phyloP scores from a whole-genome alignment of 768 basidiomycete species.

The Leccinellum rugosiceps region DNA sequence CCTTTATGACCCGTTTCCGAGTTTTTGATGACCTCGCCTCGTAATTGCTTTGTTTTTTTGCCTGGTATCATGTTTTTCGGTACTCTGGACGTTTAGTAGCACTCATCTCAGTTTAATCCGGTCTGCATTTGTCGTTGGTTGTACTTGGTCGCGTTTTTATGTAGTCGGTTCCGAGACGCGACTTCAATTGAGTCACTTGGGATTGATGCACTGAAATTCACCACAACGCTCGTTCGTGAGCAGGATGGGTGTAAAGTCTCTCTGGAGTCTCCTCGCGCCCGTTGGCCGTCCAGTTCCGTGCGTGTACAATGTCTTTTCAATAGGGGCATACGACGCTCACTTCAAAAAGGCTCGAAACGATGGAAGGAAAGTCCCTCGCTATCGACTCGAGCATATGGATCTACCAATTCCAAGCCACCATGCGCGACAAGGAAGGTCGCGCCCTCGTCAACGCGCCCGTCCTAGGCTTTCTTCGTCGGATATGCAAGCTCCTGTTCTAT shows the following conservation, averaged over 20 bases:
- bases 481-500: slow-evolving; percentile 92
- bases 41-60: slow-evolving; percentile 10
- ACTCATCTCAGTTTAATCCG: slow-evolving; percentile 18
- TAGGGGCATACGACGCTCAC: slow-evolving; percentile 2
- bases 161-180: slow-evolving; percentile 7
- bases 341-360: slow-evolving; percentile 73
- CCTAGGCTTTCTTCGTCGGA: slow-evolving; percentile 84
- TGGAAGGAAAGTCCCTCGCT: slow-evolving; percentile 93
- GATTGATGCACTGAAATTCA: background rate
- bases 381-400: slow-evolving; percentile 99
- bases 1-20: slow-evolving; percentile 3
- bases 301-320: slow-evolving; percentile 24
- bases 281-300: slow-evolving; percentile 93
- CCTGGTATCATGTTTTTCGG: slow-evolving; percentile 13
- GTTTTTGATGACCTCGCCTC: slow-evolving; percentile 8
- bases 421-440: slow-evolving; percentile 95
- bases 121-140: slow-evolving; percentile 17
- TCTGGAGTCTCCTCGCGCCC: slow-evolving; percentile 92
- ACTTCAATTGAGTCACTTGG: slow-evolving; percentile 3
- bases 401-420: slow-evolving; percentile 99
- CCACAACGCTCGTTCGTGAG: background rate
- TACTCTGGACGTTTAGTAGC: slow-evolving; percentile 10
- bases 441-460: slow-evolving; percentile 92
- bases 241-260: slow-evolving; percentile 90
- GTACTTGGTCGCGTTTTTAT: no score